Percentiles rank a stretch among this genome's conserved stretches.
Conservation (phyloP, 2,329 filamentous ascomycete species). For the Phaeophleospora eucalypticola region DNA sequence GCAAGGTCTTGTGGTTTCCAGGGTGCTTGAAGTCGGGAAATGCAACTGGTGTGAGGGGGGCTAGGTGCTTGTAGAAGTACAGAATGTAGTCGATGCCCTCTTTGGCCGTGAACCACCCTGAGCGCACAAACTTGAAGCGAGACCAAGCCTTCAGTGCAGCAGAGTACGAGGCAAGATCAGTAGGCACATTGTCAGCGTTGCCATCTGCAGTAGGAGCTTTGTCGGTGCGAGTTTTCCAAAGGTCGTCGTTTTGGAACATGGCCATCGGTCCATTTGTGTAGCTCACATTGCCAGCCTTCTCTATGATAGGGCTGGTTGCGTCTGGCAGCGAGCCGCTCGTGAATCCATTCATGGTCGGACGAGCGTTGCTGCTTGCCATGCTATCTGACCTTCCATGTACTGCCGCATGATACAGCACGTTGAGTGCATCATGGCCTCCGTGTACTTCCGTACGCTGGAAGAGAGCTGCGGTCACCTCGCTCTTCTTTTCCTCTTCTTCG, state of each 20-base stretch:
- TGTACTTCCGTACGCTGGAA: conserved; percentile 68
- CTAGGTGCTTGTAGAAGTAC: conserved; percentile 91
- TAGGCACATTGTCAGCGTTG: conserved; percentile 22
- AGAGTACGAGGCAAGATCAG: conserved; percentile 39
- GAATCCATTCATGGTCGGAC: conserved; percentile 24
- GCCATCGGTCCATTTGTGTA: conserved; percentile 20
- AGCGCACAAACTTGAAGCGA: conserved; percentile 87
- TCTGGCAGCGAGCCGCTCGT: conserved; percentile 19
- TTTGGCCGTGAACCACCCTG: conserved; percentile 90
- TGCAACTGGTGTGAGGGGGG: conserved; percentile 88
- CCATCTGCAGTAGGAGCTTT: conserved; percentile 16
- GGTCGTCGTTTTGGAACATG: conserved; percentile 20
- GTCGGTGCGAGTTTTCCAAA: conserved; percentile 25
- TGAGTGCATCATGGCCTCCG: conserved; percentile 86
- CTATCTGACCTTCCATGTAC: conserved; percentile 46
- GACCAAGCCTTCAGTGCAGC: conserved; percentile 84
- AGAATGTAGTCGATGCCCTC: conserved; percentile 93
- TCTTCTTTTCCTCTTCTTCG: conserved; percentile 55
- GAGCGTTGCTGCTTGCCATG: conserved; percentile 27
- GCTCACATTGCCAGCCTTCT: conserved; percentile 15
- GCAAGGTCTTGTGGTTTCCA: conserved; percentile 70
- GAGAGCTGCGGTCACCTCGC: conserved; percentile 57
- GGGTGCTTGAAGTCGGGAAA: conserved; percentile 84
- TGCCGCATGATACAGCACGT: conserved; percentile 83
- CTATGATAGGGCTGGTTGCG: conserved; percentile 24